These are phyloP conservation scores for Aegilops speltoides DNA, from an alignment of 176 grass and related monocot genomes.

Conservation along the genomic window DNA sequence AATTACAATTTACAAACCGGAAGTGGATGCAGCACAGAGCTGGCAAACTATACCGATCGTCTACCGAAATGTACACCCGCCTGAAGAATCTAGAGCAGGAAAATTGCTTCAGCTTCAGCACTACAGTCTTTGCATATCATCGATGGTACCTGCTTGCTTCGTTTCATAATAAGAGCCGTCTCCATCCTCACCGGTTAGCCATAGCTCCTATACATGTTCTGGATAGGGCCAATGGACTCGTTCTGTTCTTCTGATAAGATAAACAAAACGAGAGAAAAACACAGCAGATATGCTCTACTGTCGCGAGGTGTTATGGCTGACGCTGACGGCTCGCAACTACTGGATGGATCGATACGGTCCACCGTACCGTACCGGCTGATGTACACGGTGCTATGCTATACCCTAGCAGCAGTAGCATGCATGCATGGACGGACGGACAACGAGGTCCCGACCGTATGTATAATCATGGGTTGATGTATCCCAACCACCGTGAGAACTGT, in stretches of 20 bases:
- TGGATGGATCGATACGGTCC: slow-evolving; percentile 14
- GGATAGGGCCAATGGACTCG: not conserved
- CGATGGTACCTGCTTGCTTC: not conserved
- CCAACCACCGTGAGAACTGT: slow-evolving; percentile 25
- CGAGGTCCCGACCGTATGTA: not conserved
- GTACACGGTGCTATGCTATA: not conserved
- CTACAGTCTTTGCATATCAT: not conserved
- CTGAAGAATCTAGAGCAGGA: not conserved
- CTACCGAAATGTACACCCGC: not conserved
- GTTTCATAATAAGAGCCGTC: not conserved
- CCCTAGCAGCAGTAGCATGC: not conserved
- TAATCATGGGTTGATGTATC: not conserved
- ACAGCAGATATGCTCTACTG: not conserved
- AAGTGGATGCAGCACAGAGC: too few species aligned
- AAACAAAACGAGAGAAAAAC: not conserved
- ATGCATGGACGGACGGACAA: not conserved
- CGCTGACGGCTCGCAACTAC: not conserved
- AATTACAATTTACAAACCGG: not conserved
- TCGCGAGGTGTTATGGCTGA: not conserved
- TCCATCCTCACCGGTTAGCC: not conserved
- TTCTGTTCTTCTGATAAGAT: not conserved
- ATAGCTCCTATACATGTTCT: not conserved
- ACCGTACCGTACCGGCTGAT: slow-evolving; percentile 9
- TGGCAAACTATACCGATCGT: not conserved
- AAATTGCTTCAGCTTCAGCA: not conserved